A percentile compares a stretch with the other conserved stretches of the same genome.
These are phyloP conservation scores for Fragaria ananassa DNA, from an alignment of 306 rosid genomes.

Conservation along the genomic window DNA sequence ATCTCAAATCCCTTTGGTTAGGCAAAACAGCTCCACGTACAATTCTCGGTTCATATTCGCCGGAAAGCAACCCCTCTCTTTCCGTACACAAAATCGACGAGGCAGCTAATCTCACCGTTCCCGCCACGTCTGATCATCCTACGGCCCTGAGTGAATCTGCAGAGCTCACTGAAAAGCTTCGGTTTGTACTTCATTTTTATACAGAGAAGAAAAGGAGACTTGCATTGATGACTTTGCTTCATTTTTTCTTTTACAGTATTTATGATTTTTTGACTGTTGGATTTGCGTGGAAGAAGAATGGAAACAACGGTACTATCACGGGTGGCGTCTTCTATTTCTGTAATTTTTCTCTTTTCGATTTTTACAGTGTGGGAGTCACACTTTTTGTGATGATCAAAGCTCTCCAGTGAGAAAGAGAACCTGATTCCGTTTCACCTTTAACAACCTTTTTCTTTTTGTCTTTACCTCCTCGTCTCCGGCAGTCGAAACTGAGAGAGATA, in stretches of 20 bases:
- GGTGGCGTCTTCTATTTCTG: not conserved
- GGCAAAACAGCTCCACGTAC: not conserved
- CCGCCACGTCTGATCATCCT: constrained; percentile 14
- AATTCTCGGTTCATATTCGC: not conserved
- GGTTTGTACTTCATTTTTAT: not conserved
- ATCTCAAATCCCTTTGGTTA: not conserved
- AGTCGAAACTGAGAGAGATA: constrained; percentile 16
- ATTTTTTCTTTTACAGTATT: not conserved
- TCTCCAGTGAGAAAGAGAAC: constrained; percentile 34
- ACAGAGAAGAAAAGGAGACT: not conserved
- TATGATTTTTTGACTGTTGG: not conserved
- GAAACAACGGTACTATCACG: not conserved
- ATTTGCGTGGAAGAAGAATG: not conserved
- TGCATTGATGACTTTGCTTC: not conserved
- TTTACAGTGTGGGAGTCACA: not conserved
- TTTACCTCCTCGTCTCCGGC: not conserved
- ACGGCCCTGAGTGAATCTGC: constrained; percentile 27
- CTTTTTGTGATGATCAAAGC: not conserved
- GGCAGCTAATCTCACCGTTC: not conserved
- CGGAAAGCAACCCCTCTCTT: not conserved
- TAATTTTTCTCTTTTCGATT: not conserved
- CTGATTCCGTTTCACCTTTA: constrained; percentile 46
- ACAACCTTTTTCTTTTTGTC: constrained; percentile 15
- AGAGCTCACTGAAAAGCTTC: not conserved
- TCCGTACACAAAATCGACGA: not conserved